Evolutionary conservation across 2,329 filamentous ascomycete species (phyloP), one percentile per base, ranked within the genome.

Genomic region (Cordyceps pruinosa): DNA sequence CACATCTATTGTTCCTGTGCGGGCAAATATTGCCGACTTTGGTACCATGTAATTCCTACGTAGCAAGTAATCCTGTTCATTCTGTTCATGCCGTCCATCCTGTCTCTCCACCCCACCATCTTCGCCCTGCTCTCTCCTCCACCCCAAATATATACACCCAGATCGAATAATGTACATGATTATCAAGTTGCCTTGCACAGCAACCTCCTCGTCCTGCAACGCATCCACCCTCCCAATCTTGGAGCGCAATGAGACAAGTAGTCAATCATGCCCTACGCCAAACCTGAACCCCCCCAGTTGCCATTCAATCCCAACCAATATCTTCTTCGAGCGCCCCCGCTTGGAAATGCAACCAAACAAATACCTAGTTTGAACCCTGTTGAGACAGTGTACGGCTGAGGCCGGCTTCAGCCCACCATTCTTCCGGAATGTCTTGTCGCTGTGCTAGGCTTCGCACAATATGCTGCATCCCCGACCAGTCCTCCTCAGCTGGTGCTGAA

Each of bases 341-440:
- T 45, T 26, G 39, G 5, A 45, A 21, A 8, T 26, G 17, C 15
- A 53, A 26, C 9, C 9, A 25, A 25, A 42, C 3, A 34, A 44
- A 25, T 45, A n/a, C 28, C 30, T 42, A 58, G 37, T 51, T 46
- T 53, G 57, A 61, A 56, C 63, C 68, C 41, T 68, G 68, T 49
- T 63, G 66, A 35, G 66, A 66, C 56, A 83, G 71, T 15, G 77
- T 85, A 61, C 85, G 81, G 65, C 78, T 85, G 61, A 89, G 77
- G 42, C 87, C 87, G 58, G 80, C 85, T 65, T 83, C 80, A 58
- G 83, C 82, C 90, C 90, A 95, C 84, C 87, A 92, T 61, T 90
- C 85, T 60, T 94, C 89, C 0, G 89, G 87, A 55, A 94, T 87
- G 64, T 92, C 88, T 66, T 89, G 82, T 25, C 88, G 77, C 19